These are phyloP conservation scores for Clitopilus hobsonii DNA, from an alignment of 768 basidiomycete genomes.

Conservation along the genomic window DNA sequence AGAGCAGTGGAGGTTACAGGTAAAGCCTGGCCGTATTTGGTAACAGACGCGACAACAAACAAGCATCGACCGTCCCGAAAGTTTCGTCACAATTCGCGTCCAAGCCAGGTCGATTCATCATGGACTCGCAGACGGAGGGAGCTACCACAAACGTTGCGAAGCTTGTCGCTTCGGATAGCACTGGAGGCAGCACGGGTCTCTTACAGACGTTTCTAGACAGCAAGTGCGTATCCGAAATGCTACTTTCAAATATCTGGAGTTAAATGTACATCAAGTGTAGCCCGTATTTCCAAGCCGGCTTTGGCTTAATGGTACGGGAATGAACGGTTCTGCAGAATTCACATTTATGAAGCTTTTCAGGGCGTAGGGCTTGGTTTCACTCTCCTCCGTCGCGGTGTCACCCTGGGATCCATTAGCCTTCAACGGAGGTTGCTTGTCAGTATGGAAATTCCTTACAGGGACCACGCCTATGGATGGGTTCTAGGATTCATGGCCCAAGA, in stretches of 20 bases:
- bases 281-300: slow-evolving; percentile 97
- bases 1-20: slow-evolving; percentile 8
- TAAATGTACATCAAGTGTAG: slow-evolving; percentile 46
- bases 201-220: slow-evolving; percentile 46
- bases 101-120: background rate
- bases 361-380: slow-evolving; percentile 87
- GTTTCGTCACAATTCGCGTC: background rate
- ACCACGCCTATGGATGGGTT: slow-evolving; percentile 95
- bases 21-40: slow-evolving; percentile 12
- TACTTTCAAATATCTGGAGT: slow-evolving; percentile 6
- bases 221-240: slow-evolving; percentile 48
- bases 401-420: slow-evolving; percentile 68
- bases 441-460: slow-evolving; percentile 94
- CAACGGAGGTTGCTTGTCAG: slow-evolving; percentile 90
- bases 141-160: background rate
- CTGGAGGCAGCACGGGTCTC: slow-evolving; percentile 18
- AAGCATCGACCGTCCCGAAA: background rate
- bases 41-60: slow-evolving; percentile 6
- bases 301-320: slow-evolving; percentile 83
- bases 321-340: background rate
- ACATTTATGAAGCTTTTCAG: slow-evolving; percentile 34
- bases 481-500: slow-evolving; percentile 92
- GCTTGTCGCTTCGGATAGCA: slow-evolving; percentile 7
- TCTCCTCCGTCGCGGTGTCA: slow-evolving; percentile 62
- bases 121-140: background rate